Base-by-base conservation (phyloP, 257 asterid genomes). In the Ballota nigra region DNA sequence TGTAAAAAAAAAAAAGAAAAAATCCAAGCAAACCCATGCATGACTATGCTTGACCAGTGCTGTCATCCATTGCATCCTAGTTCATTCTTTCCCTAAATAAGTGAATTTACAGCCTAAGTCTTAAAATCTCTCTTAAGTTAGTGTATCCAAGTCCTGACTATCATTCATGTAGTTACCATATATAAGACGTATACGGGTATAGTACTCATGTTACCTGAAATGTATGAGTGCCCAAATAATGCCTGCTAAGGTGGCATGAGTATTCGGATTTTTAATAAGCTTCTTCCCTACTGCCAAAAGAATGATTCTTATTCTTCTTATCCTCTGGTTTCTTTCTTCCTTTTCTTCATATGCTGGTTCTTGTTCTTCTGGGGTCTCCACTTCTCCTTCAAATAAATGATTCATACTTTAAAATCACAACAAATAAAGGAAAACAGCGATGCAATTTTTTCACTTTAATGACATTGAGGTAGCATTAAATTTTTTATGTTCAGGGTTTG, bases 221-320 rank as follows among this genome's bases (percentile, higher is more conserved):
- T 73, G 88, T 83, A 90, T 85, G 86, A 85, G 65, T 73, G 96
- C 87, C 98, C 98, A 92, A 68, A 83, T 70, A 59, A 90, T 75
- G 49, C 97, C 96, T 23, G 86, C 77, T 65, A 88, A 57, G 74
- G 97, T 87, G 77, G 95, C 95, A 73, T 87, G 81, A 63, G 95
- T 90, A 69, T 90, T 90, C 76, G 97, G 97, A 79, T 92, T 92
- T 77, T 55, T 65, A 52, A 90, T 77, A 71, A 92, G 87, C 79
- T 90, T 84, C 82, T 68, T 82, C 65, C 85, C 97, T 8, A 90
- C 95, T 16, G 81, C 86, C 55, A 55, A 51, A 23, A 83, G 83
- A 66, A 87, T 53, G 66, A n/a, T 63, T 70, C 68, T 75, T 58
- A 72, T 71, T 63, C 77, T 82, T 55, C 73, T 78, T 71, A 74